Evolutionary conservation across 1,284 basidiomycete species (phyloP).

Genomic region (Takashimella koratensis): DNA sequence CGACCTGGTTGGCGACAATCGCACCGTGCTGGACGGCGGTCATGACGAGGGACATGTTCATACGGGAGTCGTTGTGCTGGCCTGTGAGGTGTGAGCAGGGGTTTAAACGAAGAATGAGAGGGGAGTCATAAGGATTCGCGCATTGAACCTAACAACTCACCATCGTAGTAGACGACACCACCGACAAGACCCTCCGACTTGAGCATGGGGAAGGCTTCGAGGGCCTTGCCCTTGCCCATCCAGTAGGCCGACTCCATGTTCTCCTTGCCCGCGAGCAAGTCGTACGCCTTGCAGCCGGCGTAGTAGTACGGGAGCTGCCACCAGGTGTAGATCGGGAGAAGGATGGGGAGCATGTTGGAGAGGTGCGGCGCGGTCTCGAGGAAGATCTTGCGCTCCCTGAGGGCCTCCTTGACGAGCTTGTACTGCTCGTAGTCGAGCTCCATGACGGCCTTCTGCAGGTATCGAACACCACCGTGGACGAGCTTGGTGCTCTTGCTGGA

Average conservation of each 20-base stretch:
- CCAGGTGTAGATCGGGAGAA: slow-evolving; percentile 58
- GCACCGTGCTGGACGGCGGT: slow-evolving; percentile 93
- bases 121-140: too few species aligned
- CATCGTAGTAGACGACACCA: slow-evolving; percentile 95
- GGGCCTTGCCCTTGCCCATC: slow-evolving; percentile 86
- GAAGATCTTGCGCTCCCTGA: slow-evolving; percentile 90
- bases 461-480: slow-evolving; percentile 95
- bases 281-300: slow-evolving; percentile 95
- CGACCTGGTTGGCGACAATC: slow-evolving; percentile 82
- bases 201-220: slow-evolving; percentile 95
- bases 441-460: slow-evolving; percentile 93
- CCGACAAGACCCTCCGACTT: slow-evolving; percentile 90
- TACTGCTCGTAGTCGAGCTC: slow-evolving; percentile 94
- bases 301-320: slow-evolving; percentile 98
- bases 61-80: slow-evolving; percentile 96
- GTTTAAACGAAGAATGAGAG: neutral
- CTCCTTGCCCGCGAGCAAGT: slow-evolving; percentile 88
- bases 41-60: slow-evolving; percentile 93
- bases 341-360: slow-evolving; percentile 74
- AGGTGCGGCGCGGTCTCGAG: slow-evolving; percentile 94
- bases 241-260: slow-evolving; percentile 96
- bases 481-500: slow-evolving; percentile 97
- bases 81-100: slow-evolving; percentile 52
- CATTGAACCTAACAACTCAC: slow-evolving; percentile 52
- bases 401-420: slow-evolving; percentile 90